Evolutionary conservation across 257 asterid species (phyloP).

Genomic region (Catharanthus roseus): DNA sequence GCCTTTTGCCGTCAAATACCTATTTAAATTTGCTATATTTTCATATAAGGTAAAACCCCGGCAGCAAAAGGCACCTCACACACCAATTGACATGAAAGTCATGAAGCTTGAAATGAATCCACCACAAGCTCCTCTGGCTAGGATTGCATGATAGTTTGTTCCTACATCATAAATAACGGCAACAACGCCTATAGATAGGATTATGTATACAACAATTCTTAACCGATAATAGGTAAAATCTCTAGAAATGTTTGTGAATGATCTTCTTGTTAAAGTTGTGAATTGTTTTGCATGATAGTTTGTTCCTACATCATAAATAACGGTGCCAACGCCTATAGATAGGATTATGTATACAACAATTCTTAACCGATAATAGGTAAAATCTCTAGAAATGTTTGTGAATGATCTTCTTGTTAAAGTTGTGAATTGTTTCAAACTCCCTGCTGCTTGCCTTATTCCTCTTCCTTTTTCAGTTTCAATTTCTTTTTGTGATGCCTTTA

Average conservation of each 20-base stretch:
- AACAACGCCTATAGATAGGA: slow-evolving; percentile 60
- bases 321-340: slow-evolving; percentile 66
- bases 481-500: slow-evolving; percentile 38
- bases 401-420: slow-evolving; percentile 67
- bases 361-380: slow-evolving; percentile 87
- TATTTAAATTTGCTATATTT: no score
- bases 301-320: slow-evolving; percentile 63
- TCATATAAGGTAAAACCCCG: no score
- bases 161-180: slow-evolving; percentile 71
- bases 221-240: slow-evolving; percentile 93
- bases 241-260: slow-evolving; percentile 67
- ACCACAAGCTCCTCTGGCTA: slow-evolving; percentile 81
- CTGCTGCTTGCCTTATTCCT: slow-evolving; percentile 70
- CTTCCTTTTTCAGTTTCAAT: slow-evolving; percentile 22
- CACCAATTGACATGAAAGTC: slow-evolving; percentile 94
- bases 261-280: slow-evolving; percentile 56
- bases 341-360: slow-evolving; percentile 50
- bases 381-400: slow-evolving; percentile 73
- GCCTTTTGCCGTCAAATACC: no score
- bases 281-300: slow-evolving; percentile 42
- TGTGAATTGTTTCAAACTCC: slow-evolving; percentile 54
- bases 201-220: slow-evolving; percentile 51
- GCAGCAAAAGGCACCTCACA: no score
- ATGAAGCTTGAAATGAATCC: slow-evolving; percentile 85
- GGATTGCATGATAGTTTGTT: slow-evolving; percentile 40